Evolutionary conservation across 345 rosid species (phyloP), one percentile per base, ranked within the genome.

Genomic region (Adansonia digitata): DNA sequence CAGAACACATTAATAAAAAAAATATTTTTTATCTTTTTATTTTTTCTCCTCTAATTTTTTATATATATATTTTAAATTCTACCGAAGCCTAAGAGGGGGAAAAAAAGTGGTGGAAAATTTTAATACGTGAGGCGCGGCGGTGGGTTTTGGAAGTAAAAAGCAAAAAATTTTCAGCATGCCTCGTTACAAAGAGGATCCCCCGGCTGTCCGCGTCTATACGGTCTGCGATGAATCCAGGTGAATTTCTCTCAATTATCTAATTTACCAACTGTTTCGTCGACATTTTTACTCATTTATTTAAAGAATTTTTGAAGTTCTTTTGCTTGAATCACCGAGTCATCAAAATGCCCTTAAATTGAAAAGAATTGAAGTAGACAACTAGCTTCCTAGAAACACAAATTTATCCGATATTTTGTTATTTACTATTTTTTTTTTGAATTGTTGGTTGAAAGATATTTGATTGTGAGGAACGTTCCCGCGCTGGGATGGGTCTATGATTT

Each of bases 401-500:
- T 43, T 24, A 22, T 66, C n/a, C n/a, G n/a, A n/a, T n/a, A n/a
- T n/a, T n/a, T n/a, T n/a, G n/a, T n/a, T n/a, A n/a, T n/a, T n/a
- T n/a, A n/a, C n/a, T n/a, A n/a, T n/a, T n/a, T n/a, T n/a, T n/a
- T n/a, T n/a, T 0, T 68, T 45, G 40, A 29, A 15, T 17, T 46
- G 27, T 26, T 35, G 34, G n/a, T 1, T 14, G 4, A 14, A 79
- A 93, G 98, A 68, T 90, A 92, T 82, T 83, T 94, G 82, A 82
- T 93, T 29, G 96, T 91, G 61, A 90, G 89, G 75, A 95, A 95
- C 55, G 96, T 93, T 31, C 97, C 99, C 11, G 88, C 97, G n/a
- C 73, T 95, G 73, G 99, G 99, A 12, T 95, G 98, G 52, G 97
- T 94, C 35, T 90, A 88, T n/a, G 97, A 90, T 75, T 82, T 95